A percentile compares a stretch with the other conserved stretches of the same genome.
These are phyloP conservation scores for Huntiella moniliformis DNA, from an alignment of 2,329 filamentous ascomycete genomes.

Conservation along the genomic window DNA sequence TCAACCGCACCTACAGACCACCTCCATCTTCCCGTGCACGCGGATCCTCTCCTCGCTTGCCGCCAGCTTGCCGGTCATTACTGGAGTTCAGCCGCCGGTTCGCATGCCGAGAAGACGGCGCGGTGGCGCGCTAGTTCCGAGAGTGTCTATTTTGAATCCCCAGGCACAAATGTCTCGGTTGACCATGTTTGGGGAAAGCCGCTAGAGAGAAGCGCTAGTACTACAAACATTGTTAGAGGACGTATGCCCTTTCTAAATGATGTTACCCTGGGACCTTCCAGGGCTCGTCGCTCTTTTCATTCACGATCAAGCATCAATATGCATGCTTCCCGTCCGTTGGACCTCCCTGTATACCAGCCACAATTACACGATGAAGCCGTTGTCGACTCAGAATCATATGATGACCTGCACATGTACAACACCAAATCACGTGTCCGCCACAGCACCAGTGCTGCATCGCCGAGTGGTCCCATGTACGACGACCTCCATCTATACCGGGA, in stretches of 20 bases:
- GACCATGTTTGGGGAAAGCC: slow-evolving; percentile 10
- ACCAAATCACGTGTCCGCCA: slow-evolving; percentile 14
- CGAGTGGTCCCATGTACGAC: slow-evolving; percentile 17
- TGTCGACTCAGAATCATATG: slow-evolving; percentile 13
- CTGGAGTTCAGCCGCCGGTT: slow-evolving; percentile 10
- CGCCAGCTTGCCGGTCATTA: slow-evolving; percentile 12
- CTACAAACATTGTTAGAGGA: slow-evolving; percentile 5
- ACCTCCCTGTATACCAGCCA: slow-evolving; percentile 17
- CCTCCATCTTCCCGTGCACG: slow-evolving; percentile 11
- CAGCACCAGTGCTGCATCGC: slow-evolving; percentile 13
- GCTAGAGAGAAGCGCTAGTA: slow-evolving; percentile 10
- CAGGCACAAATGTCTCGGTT: slow-evolving; percentile 5
- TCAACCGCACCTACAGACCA: slow-evolving; percentile 8
- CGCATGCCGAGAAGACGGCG: slow-evolving; percentile 10
- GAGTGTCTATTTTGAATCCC: slow-evolving; percentile 9
- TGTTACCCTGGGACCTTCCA: neutral
- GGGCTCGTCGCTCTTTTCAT: slow-evolving; percentile 7
- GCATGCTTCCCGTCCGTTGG: neutral
- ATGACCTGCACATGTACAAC: slow-evolving; percentile 21
- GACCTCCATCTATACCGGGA: slow-evolving; percentile 20
- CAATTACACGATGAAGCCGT: slow-evolving; percentile 12
- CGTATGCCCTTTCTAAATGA: slow-evolving; percentile 10
- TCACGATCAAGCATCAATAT: neutral
- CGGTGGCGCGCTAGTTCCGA: slow-evolving; percentile 11
- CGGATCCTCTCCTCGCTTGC: slow-evolving; percentile 8